Evolutionary conservation across 306 rosid genomes (phyloP).

Genomic region (Lupinus albus): DNA sequence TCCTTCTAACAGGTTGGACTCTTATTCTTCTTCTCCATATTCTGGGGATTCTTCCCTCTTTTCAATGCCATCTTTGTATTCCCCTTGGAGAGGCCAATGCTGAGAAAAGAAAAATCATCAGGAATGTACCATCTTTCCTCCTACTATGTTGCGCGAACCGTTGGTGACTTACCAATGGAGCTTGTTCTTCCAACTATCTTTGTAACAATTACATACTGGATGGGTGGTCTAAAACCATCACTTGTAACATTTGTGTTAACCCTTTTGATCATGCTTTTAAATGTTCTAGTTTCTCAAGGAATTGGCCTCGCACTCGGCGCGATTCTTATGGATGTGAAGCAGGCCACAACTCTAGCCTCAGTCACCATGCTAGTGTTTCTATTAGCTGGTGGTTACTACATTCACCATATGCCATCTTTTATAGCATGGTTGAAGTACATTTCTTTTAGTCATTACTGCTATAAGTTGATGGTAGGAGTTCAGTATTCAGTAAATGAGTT

Average conservation of each 20-base stretch:
- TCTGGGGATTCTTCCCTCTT: slow-evolving; percentile 93
- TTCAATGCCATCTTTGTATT: slow-evolving; percentile 80
- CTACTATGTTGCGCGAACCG: slow-evolving; percentile 71
- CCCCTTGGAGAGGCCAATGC: slow-evolving; percentile 82
- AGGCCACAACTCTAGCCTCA: slow-evolving; percentile 81
- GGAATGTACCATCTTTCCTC: slow-evolving; percentile 92
- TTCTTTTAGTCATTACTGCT: slow-evolving; percentile 77
- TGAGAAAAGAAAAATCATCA: slow-evolving; percentile 76
- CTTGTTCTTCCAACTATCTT: slow-evolving; percentile 82
- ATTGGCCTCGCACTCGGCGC: slow-evolving; percentile 91
- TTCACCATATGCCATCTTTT: slow-evolving; percentile 73
- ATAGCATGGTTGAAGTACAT: slow-evolving; percentile 86
- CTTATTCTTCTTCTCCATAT: slow-evolving; percentile 87
- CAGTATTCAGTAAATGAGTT: slow-evolving; percentile 67
- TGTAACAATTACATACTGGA: slow-evolving; percentile 76
- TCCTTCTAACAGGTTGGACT: slow-evolving; percentile 70
- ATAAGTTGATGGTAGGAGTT: slow-evolving; percentile 76
- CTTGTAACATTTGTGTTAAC: slow-evolving; percentile 58
- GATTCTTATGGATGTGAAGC: slow-evolving; percentile 80
- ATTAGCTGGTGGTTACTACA: slow-evolving; percentile 87
- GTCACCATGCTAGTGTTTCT: slow-evolving; percentile 81
- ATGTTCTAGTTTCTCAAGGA: slow-evolving; percentile 87
- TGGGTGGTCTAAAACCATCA: slow-evolving; percentile 89
- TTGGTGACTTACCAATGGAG: slow-evolving; percentile 89
- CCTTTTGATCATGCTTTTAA: slow-evolving; percentile 68